Base-by-base conservation (phyloP, 2,329 filamentous ascomycete species). In the Exophiala xenobiotica region DNA sequence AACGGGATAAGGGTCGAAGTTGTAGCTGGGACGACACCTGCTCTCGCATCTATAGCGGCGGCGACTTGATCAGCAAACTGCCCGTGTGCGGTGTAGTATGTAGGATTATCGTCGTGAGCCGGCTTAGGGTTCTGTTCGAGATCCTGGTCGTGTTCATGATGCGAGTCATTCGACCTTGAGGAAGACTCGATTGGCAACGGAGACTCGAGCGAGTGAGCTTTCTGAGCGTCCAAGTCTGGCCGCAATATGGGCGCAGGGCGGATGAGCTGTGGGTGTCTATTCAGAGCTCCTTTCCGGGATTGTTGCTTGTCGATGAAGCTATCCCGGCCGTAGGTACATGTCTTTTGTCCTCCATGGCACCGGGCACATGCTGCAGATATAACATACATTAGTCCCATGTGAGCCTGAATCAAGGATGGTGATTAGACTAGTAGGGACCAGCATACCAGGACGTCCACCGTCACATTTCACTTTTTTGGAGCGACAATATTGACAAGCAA, bases 391-490 rank as follows among this genome's bases (percentile, higher is more conserved):
- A 31, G 8, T 31, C 27, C 27, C 8, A 27, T 31, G 27, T 31
- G 27, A 31, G 3, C 27, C 8, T 31, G 27, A 9, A 31, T 3
- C 27, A 31, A 31, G 8, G 27, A 31, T 31, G 8, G 27, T 31
- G 27, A 31, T 31, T 31, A 9, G 27, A 31, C 27, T 31, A 31
- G 27, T 31, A 31, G 27, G 8, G 27, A 31, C 27, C 3, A 31
- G 27, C 27, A 31, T 31, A 31, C 27, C 27, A 31, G 35, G 35
- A 18, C n/a, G 18, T 16, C 3, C 18, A 16, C 35, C 35, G 35
- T 38, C 35, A 19, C 35, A 38, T 38, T 38, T 38, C 35, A 38
- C 35, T 9, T 38, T 38, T 38, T 19, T 38, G 4, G n/a, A 16
- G n/a, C 35, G 35, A 19, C 35, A 38, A 38, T 14, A 16, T 4